Evolutionary conservation across 345 rosid species (phyloP).

Genomic region (Toxicodendron radicans): DNA sequence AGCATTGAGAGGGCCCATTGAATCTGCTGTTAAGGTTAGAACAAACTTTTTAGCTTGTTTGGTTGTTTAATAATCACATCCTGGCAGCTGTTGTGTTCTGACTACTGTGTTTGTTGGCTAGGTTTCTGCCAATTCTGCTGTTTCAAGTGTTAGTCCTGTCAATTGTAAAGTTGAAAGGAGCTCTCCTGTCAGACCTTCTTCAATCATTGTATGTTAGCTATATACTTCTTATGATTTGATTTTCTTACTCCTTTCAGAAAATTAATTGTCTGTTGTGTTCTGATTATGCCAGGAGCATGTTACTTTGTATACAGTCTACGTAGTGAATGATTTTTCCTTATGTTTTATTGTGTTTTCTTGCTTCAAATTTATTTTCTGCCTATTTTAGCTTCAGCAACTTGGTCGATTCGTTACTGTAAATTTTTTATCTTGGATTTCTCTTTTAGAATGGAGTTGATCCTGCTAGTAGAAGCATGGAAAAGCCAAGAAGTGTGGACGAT

Average conservation of each 20-base stretch:
- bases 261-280: not conserved
- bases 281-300: not conserved
- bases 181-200: conserved; percentile 77
- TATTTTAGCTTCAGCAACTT: conserved; percentile 1
- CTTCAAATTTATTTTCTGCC: conserved; percentile 1
- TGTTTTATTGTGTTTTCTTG: conserved; percentile 14
- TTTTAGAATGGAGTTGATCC: conserved; percentile 86
- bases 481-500: conserved; percentile 73
- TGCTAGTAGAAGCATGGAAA: conserved; percentile 72
- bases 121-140: conserved; percentile 64
- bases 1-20: conserved; percentile 60
- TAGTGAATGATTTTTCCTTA: not conserved
- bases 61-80: conserved; percentile 16
- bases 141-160: conserved; percentile 51
- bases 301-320: not conserved
- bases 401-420: not conserved
- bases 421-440: conserved; percentile 8
- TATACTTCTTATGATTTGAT: not conserved
- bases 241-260: not conserved
- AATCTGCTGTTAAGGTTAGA: conserved; percentile 60
- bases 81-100: conserved; percentile 13
- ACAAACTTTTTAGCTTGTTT: conserved; percentile 12
- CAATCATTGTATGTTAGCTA: conserved; percentile 48
- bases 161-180: conserved; percentile 77
- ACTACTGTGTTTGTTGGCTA: conserved; percentile 29